phyloP scores from a whole-genome alignment of 139 green algal species.

The Dunaliella primolecta region DNA sequence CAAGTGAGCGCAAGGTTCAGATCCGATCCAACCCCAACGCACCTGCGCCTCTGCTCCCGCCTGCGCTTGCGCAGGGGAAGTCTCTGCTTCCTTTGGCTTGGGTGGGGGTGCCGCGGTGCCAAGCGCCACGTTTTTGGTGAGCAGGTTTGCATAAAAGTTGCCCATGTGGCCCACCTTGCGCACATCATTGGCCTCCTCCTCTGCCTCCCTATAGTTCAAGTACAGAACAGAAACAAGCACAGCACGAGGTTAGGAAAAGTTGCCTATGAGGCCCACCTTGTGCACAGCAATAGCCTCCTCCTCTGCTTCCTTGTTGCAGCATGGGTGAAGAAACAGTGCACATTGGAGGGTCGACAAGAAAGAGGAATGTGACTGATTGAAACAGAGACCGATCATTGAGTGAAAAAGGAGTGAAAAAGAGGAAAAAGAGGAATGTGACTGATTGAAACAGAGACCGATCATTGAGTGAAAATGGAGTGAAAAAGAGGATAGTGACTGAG shows the following conservation, averaged over 20 bases:
- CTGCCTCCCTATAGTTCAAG: constrained; percentile 47
- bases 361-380: too few species aligned
- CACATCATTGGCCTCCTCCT: constrained; percentile 64
- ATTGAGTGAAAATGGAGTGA: too few species aligned
- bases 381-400: too few species aligned
- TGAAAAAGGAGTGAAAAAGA: too few species aligned
- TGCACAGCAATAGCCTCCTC: constrained; percentile 64
- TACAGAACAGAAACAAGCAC: neutral
- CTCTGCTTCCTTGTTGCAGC: constrained; percentile 51
- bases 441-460: too few species aligned
- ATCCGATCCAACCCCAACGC: too few species aligned
- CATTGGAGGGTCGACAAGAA: too few species aligned
- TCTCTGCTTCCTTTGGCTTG: neutral
- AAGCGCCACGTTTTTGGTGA: constrained; percentile 75
- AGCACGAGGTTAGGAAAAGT: constrained; percentile 60
- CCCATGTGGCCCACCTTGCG: constrained; percentile 80
- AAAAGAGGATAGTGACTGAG: too few species aligned
- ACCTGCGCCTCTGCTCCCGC: neutral
- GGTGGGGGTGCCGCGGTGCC: constrained; percentile 24
- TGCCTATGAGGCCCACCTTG: constrained; percentile 80
- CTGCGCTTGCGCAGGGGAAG: neutral
- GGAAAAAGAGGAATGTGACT: too few species aligned
- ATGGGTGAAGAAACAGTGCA: neutral
- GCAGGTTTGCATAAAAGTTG: constrained; percentile 88
- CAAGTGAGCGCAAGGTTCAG: too few species aligned